These are phyloP conservation scores for Orbilia quercus DNA, from an alignment of 2,329 filamentous ascomycete species.

Conservation along the genomic window DNA sequence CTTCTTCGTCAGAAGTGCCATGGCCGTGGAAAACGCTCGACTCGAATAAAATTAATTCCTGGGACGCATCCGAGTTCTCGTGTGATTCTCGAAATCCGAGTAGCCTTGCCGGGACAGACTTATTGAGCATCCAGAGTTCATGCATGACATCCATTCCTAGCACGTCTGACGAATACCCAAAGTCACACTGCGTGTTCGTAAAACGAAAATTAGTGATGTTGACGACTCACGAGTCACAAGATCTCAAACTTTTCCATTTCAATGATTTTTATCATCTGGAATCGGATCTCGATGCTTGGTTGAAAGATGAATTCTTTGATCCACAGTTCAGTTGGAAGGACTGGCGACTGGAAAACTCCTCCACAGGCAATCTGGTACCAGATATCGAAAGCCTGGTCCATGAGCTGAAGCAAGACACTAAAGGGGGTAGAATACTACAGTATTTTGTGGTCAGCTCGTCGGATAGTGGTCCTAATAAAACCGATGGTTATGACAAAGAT, in stretches of 20 bases:
- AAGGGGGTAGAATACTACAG: not conserved
- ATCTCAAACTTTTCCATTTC: not conserved
- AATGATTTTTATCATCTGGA: not conserved
- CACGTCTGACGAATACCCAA: not conserved
- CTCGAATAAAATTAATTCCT: no score
- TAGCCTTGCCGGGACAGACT: not conserved
- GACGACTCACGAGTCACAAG: not conserved
- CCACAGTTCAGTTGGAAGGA: not conserved
- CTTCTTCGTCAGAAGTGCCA: no score
- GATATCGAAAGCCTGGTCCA: not conserved
- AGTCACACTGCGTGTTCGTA: not conserved
- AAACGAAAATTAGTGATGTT: not conserved
- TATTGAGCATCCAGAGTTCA: not conserved
- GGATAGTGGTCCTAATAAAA: not conserved
- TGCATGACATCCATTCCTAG: not conserved
- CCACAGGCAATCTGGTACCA: not conserved
- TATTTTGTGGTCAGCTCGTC: not conserved
- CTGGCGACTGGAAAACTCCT: not conserved
- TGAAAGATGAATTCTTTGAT: not conserved
- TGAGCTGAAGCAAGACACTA: not conserved
- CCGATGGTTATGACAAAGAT: no score
- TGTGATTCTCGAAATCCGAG: not conserved
- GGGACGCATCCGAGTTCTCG: no score
- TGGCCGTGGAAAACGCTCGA: no score
- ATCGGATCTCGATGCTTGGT: not conserved